Evolutionary conservation across 306 rosid genomes (phyloP), one percentile per base, ranked within the genome.

Genomic region (Dalbergia cochinchinensis): DNA sequence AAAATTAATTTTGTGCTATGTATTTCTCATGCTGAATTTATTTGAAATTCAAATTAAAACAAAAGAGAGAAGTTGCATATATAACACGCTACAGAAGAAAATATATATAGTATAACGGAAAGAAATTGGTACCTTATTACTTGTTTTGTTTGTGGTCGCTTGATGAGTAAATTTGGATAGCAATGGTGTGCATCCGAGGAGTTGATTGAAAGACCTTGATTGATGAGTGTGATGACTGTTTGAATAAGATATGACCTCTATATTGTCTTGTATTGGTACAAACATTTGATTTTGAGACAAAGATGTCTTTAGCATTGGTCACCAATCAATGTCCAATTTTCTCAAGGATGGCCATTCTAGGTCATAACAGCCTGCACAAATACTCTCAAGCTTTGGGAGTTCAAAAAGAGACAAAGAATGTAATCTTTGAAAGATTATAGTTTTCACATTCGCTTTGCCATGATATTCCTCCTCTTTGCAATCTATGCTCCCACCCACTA

Each of bases 311-410:
- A 76, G 54, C 54, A 26, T 5, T 3, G 39, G 54, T 51, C 80
- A 76, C 1, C 2, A 4, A 3, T 0, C 0, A 19, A 76, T 76
- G 11, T 12, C 0, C 5, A 76, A 65, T 4, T 51, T 2, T 13
- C 11, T 53, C 12, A 77, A 35, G 3, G 65, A 65, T 51, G 73
- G 73, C 11, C 18, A 64, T 34, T 47, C 37, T 50, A 15, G 35
- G 20, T 18, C 73, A 64, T 12, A 78, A 57, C 12, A 64, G 13
- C 53, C 13, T 4, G 55, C 58, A 76, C 65, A 34, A 8, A 64
- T 50, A 8, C 37, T 64, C 31, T 34, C 22, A 65, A 76, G 65
- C 35, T 34, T 50, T 34, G 71, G 73, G 15, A 76, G 80, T 0
- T 1, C 0, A 1, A 2, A 19, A 35, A 76, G 41, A 4, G 37